Evolutionary conservation across 495 filamentous ascomycete genomes (phyloP).

Genomic region (Tricharina praecox): DNA sequence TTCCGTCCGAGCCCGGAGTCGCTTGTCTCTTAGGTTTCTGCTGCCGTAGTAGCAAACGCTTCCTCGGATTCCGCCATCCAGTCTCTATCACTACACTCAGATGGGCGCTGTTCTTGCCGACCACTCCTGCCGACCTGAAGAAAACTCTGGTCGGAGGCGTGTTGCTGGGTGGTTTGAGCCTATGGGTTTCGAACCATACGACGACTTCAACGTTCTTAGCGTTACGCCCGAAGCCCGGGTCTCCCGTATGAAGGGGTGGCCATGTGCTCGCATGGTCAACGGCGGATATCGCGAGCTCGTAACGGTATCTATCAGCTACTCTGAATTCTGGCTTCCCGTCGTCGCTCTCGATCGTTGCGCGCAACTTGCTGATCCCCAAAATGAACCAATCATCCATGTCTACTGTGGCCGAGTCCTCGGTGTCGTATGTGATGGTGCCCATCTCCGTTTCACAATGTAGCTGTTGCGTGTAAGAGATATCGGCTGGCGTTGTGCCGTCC

Average conservation of each 20-base stretch:
- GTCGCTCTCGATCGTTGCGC: conserved; percentile 17
- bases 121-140: neutral
- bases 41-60: no score
- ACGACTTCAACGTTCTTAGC: neutral
- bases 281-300: conserved; percentile 12
- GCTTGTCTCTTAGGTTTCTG: no score
- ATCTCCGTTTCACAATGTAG: conserved; percentile 15
- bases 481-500: neutral
- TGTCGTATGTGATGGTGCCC: conserved; percentile 19
- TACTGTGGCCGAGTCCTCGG: conserved; percentile 18
- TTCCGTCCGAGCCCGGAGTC: no score
- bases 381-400: conserved; percentile 25
- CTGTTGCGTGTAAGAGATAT: neutral
- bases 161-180: neutral
- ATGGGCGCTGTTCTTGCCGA: conserved; percentile 9
- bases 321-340: conserved; percentile 13
- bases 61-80: conserved; percentile 17
- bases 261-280: conserved; percentile 13
- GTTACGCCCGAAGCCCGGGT: neutral
- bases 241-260: no score
- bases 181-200: neutral
- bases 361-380: conserved; percentile 22
- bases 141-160: no score
- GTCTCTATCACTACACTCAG: conserved; percentile 18
- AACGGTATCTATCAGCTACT: conserved; percentile 18